A percentile compares a stretch with the other conserved stretches of the same genome.
These are phyloP conservation scores for Paramecium sonneborni DNA, from an alignment of 73 alveolate species.

Conservation along the genomic window DNA sequence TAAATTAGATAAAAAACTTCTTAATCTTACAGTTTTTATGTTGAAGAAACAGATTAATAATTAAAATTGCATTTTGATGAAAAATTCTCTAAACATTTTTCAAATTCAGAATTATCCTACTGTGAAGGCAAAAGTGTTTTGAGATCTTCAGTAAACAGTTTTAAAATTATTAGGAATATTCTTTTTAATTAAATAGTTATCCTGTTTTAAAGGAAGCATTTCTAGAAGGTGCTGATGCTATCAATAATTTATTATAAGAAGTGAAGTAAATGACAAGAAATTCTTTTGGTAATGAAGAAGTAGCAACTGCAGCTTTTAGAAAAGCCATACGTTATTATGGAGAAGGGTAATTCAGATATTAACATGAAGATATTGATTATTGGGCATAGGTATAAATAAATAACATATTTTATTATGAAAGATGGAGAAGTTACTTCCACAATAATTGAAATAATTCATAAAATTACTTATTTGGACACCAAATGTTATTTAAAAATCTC, in stretches of 20 bases:
- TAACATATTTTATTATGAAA: not conserved
- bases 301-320: not conserved
- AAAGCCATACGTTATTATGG: conserved; percentile 36
- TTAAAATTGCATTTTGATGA: not conserved
- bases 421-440: not conserved
- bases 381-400: conserved; percentile 23
- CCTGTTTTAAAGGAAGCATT: conserved; percentile 19
- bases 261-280: conserved; percentile 37
- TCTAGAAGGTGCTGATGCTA: conserved; percentile 4
- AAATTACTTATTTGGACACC: conserved; percentile 40
- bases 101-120: not conserved
- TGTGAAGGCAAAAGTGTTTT: not conserved
- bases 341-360: not conserved
- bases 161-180: not conserved
- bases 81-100: not conserved
- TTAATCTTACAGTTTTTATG: not conserved
- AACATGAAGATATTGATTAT: conserved; percentile 36
- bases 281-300: conserved; percentile 22
- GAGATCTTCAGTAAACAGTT: not conserved
- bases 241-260: conserved; percentile 15
- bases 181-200: not conserved
- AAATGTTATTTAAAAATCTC: not conserved
- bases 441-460: conserved; percentile 7
- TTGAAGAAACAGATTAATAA: not conserved
- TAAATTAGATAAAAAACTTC: not conserved